Evolutionary conservation across 2,329 filamentous ascomycete genomes (phyloP), one percentile per base, ranked within the genome.

Genomic region (Xylaria arbuscula): DNA sequence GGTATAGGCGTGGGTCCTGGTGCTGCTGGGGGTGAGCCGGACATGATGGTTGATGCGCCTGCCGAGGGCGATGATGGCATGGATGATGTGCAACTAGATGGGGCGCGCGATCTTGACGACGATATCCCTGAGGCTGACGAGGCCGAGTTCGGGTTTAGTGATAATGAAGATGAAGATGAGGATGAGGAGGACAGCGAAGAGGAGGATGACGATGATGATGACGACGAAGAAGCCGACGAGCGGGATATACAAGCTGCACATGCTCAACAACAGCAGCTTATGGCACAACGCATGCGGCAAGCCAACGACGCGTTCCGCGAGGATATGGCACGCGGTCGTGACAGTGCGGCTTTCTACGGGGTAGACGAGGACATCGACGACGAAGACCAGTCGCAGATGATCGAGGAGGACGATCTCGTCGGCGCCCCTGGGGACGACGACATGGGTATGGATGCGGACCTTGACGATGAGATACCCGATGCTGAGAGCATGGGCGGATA

Each of bases 391-490:
- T 85, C 83, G n/a, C 83, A 88, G 72, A 85, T 90, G 79, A 82
- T 91, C 42, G 86, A 89, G 74, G 89, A 91, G 75, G 88, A 90
- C 54, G 88, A 90, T 73, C 82, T 90, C 3, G 74, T 80, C 40
- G 79, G 48, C 3, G 74, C 79, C 24, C 78, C 77, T 17, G 76
- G 77, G 15, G 79, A 72, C 28, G 69, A 64, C 54, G 82, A 84
- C 70, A 82, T 88, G 81, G 85, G 85, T 75, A 90, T 91, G 87
- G 89, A 87, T 59, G 88, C 85, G n/a, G 86, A 93, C 76, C 83
- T 93, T 48, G 91, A 93, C 77, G 90, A 89, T 57, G 90, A 91
- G 67, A 87, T 93, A 42, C 90, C 90, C 22, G 89, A 92, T 68
- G 89, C 85, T 10, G 87, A 88, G 74, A 83, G 82, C 75, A 17